Evolutionary conservation across 108 stramenopile species (phyloP).

Genomic region (Nannochloropsis salina): DNA sequence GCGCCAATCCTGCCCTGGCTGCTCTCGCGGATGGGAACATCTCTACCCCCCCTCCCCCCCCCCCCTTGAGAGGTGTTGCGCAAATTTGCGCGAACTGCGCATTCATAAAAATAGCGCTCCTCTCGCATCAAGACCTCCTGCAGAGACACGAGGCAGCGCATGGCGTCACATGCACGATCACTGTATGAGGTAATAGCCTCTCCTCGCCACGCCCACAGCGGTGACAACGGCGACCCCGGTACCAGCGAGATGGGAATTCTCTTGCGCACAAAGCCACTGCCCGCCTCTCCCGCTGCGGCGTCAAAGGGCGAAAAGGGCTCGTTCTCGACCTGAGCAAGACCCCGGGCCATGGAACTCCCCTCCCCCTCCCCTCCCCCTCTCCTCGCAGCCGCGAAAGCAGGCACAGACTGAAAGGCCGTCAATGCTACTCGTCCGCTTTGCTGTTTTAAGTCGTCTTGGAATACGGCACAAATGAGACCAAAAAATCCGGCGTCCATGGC

Average conservation of each 20-base stretch:
- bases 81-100: not conserved
- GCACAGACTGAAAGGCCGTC: conserved; percentile 8
- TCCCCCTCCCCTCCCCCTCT: not conserved
- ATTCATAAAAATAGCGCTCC: conserved; percentile 17
- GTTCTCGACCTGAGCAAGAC: not conserved
- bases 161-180: not conserved
- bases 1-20: not conserved
- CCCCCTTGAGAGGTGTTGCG: not conserved
- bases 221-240: not conserved
- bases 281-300: not conserved
- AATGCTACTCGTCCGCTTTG: conserved; percentile 9
- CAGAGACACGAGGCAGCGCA: not conserved
- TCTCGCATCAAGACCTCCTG: conserved; percentile 12
- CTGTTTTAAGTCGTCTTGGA: not conserved
- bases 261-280: not conserved
- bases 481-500: conserved; percentile 20
- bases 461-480: conserved; percentile 16
- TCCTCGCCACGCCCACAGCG: not conserved
- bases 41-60: not conserved
- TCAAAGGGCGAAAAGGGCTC: not conserved
- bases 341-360: not conserved
- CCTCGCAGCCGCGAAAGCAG: not conserved
- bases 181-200: not conserved
- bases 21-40: not conserved
- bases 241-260: not conserved